A percentile compares a stretch with the other conserved stretches of the same genome.
Evolutionary conservation across 345 rosid genomes (phyloP).

Genomic region (Barbarea vulgaris): DNA sequence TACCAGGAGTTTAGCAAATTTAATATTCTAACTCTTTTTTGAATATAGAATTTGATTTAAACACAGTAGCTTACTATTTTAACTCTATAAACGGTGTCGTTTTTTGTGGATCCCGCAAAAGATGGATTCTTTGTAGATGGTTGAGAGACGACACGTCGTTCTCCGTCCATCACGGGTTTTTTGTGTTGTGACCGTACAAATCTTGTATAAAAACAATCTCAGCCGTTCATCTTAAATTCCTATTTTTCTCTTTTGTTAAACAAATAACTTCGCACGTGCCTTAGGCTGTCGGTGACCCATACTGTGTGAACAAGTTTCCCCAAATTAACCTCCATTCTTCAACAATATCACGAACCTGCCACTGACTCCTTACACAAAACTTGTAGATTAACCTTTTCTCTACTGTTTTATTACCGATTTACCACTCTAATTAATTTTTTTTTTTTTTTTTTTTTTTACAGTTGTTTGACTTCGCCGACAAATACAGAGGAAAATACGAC

Average conservation of each 20-base stretch:
- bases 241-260: background rate
- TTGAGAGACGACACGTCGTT: slow-evolving; percentile 10
- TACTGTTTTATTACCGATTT: no score
- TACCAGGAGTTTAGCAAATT: slow-evolving; percentile 28
- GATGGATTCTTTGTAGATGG: background rate
- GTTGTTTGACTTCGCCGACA: slow-evolving; percentile 94
- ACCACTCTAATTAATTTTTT: no score
- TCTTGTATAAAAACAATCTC: slow-evolving; percentile 34
- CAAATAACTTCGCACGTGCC: slow-evolving; percentile 27
- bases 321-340: background rate
- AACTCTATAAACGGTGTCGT: background rate
- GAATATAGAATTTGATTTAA: slow-evolving; percentile 3
- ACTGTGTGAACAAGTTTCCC: background rate
- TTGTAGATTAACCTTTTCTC: slow-evolving; percentile 30
- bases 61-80: slow-evolving; percentile 8
- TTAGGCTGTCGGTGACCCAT: slow-evolving; percentile 42
- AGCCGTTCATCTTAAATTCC: slow-evolving; percentile 40
- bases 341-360: slow-evolving; percentile 26
- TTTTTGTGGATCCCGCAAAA: background rate
- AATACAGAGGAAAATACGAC: slow-evolving; percentile 95
- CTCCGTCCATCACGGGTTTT: slow-evolving; percentile 48
- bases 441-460: no score
- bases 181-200: slow-evolving; percentile 44
- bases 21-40: background rate
- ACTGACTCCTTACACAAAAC: background rate